Conservation (phyloP, 768 basidiomycete species). For the Sarcodon aspratus region DNA sequence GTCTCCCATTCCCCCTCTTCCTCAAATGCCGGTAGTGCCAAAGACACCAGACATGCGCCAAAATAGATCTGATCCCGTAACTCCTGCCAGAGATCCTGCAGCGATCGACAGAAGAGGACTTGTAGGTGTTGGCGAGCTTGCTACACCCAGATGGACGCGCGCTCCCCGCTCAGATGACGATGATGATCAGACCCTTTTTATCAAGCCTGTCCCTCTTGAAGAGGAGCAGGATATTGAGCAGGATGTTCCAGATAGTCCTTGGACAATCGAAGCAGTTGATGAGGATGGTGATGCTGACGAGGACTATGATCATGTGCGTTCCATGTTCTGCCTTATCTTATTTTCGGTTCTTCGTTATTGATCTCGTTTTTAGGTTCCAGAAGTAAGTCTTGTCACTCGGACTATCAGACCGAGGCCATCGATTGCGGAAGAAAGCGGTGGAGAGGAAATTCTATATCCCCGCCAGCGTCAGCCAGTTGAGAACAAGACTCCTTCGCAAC, state of each 20-base stretch:
- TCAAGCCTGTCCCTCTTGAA: background rate
- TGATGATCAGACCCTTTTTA: conserved; percentile 15
- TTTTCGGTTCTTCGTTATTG: conserved; percentile 2
- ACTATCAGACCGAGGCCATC: conserved; percentile 52
- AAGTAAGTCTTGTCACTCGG: conserved; percentile 32
- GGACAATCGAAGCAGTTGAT: conserved; percentile 83
- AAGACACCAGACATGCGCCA: conserved; percentile 51
- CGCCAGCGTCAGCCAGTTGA: conserved; percentile 34
- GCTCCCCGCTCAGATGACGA: conserved; percentile 25
- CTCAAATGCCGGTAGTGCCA: conserved; percentile 24
- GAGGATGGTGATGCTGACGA: conserved; percentile 62
- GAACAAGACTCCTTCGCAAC: conserved; percentile 14
- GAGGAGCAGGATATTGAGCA: conserved; percentile 20
- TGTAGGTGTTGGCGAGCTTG: conserved; percentile 90
- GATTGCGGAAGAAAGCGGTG: conserved; percentile 74
- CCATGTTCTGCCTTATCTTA: background rate
- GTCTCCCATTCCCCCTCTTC: conserved; percentile 43
- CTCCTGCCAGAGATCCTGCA: conserved; percentile 69
- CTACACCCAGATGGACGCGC: conserved; percentile 90
- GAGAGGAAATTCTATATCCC: conserved; percentile 84
- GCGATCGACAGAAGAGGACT: conserved; percentile 78
- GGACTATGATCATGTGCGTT: conserved; percentile 24
- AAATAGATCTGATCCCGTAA: conserved; percentile 40
- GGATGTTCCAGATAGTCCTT: conserved; percentile 60
- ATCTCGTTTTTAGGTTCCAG: conserved; percentile 23